Conservation (phyloP, 2,329 filamentous ascomycete species). For the Beauveria varroae region DNA sequence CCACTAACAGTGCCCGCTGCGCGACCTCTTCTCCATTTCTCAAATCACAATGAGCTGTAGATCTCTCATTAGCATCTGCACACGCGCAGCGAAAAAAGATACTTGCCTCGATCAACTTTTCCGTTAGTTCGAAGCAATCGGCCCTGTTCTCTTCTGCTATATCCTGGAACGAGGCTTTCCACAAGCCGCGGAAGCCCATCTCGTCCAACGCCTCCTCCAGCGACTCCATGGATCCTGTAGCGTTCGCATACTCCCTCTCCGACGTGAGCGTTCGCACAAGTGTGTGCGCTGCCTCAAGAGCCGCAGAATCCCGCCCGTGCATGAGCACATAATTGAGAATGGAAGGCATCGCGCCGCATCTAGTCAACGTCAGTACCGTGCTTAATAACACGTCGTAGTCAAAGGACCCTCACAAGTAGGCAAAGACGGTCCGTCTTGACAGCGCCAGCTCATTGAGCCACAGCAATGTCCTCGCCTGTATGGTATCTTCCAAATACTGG, state of each 20-base stretch:
- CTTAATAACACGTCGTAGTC: neutral
- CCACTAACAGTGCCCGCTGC: neutral
- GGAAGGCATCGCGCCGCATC: slow-evolving; percentile 47
- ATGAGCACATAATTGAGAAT: slow-evolving; percentile 55
- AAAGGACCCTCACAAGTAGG: slow-evolving; percentile 40
- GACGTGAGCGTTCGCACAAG: slow-evolving; percentile 52
- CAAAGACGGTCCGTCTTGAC: slow-evolving; percentile 47
- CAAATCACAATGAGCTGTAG: slow-evolving; percentile 12
- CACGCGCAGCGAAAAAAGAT: neutral
- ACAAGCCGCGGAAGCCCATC: slow-evolving; percentile 57
- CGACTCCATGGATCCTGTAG: slow-evolving; percentile 38
- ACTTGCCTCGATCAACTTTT: slow-evolving; percentile 54
- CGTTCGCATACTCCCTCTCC: slow-evolving; percentile 41
- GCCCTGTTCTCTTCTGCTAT: slow-evolving; percentile 41
- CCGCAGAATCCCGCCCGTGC: slow-evolving; percentile 54
- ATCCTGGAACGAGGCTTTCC: slow-evolving; percentile 47
- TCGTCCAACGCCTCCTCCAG: slow-evolving; percentile 48
- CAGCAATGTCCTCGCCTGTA: slow-evolving; percentile 50
- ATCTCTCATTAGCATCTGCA: neutral
- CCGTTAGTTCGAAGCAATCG: slow-evolving; percentile 47
- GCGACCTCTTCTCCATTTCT: neutral
- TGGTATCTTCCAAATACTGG: slow-evolving; percentile 52
- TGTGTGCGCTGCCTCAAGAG: slow-evolving; percentile 52
- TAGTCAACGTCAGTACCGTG: slow-evolving; percentile 13
- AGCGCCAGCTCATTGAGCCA: slow-evolving; percentile 54